Evolutionary conservation across 2,329 filamentous ascomycete genomes (phyloP).

Genomic region (Xylariaceae sp.): DNA sequence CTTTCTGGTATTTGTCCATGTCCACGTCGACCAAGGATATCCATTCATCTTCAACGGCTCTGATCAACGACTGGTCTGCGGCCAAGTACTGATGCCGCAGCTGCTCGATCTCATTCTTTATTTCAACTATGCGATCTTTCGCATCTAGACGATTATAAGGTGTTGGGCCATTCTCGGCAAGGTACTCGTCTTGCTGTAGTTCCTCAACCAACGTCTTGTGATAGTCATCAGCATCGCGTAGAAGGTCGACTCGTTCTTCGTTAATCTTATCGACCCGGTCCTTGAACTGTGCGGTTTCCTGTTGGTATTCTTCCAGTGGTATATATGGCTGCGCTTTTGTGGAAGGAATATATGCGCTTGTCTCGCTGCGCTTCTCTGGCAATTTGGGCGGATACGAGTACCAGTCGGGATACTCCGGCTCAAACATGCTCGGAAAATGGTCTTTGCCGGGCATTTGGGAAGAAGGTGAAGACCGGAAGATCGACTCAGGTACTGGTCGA

Average conservation of each 20-base stretch:
- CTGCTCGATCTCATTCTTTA: not conserved
- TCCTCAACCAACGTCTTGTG: slow-evolving; percentile 8
- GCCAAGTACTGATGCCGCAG: slow-evolving; percentile 1
- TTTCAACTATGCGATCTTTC: not conserved
- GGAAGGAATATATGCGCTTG: not conserved
- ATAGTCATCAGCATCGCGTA: slow-evolving; percentile 1
- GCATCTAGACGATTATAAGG: slow-evolving; percentile 11
- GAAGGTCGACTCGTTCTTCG: slow-evolving; percentile 11
- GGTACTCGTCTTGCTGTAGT: slow-evolving; percentile 5
- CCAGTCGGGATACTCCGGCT: slow-evolving; percentile 14
- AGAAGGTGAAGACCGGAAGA: not conserved
- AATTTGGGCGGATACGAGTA: slow-evolving; percentile 12
- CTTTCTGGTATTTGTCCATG: slow-evolving; percentile 14
- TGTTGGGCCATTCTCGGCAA: not conserved
- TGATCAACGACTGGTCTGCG: slow-evolving; percentile 13
- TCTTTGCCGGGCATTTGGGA: not conserved
- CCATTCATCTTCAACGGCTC: slow-evolving; percentile 19
- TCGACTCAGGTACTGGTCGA: too few relatives aligned
- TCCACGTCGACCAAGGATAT: slow-evolving; percentile 17
- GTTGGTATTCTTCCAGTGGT: not conserved
- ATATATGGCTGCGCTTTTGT: not conserved
- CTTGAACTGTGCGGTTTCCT: slow-evolving; percentile 18
- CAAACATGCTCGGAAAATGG: slow-evolving; percentile 1
- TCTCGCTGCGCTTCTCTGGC: slow-evolving; percentile 9
- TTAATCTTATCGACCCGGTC: slow-evolving; percentile 17